Percentiles rank a stretch among this genome's conserved stretches.
These are phyloP conservation scores for Globisporangium mamillatum DNA, from an alignment of 352 stramenopile species.

Conservation along the genomic window DNA sequence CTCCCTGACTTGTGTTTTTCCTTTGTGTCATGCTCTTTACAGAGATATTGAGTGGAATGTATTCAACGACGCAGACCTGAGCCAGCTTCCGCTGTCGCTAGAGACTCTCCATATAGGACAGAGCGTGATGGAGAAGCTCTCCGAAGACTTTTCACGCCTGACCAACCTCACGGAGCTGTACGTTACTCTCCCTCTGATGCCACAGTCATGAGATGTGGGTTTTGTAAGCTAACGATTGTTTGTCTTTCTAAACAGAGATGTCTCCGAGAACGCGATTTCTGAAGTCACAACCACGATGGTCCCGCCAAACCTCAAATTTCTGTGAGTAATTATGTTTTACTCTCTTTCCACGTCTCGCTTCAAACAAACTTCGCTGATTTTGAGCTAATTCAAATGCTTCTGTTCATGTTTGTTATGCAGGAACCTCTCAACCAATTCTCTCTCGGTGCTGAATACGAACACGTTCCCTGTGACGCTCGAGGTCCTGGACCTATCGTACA, in stretches of 20 bases:
- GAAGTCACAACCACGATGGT: slow-evolving; percentile 12
- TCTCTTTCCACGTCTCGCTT: too few species aligned
- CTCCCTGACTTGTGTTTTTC: background rate
- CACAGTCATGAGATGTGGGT: background rate
- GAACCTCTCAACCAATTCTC: slow-evolving; percentile 21
- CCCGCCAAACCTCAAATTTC: slow-evolving; percentile 21
- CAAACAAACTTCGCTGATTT: too few species aligned
- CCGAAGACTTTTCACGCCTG: slow-evolving; percentile 23
- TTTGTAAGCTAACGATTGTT: background rate
- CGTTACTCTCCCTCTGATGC: background rate
- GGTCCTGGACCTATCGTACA: slow-evolving; percentile 17
- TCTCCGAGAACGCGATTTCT: slow-evolving; percentile 14
- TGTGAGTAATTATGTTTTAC: background rate
- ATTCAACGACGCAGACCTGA: slow-evolving; percentile 24
- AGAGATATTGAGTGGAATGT: slow-evolving; percentile 40
- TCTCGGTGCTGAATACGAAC: slow-evolving; percentile 8
- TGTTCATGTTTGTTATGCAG: background rate
- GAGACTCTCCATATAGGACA: slow-evolving; percentile 23
- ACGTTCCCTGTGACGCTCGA: slow-evolving; percentile 12
- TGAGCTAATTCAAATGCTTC: background rate
- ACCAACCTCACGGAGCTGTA: slow-evolving; percentile 24
- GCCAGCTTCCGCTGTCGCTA: slow-evolving; percentile 25
- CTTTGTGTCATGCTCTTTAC: background rate
- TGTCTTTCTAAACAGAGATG: slow-evolving; percentile 12
- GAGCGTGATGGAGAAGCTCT: slow-evolving; percentile 20